A percentile compares a stretch with the other conserved stretches of the same genome.
phyloP scores from a whole-genome alignment of 139 green algal genomes.

The Penium margaritaceum region DNA sequence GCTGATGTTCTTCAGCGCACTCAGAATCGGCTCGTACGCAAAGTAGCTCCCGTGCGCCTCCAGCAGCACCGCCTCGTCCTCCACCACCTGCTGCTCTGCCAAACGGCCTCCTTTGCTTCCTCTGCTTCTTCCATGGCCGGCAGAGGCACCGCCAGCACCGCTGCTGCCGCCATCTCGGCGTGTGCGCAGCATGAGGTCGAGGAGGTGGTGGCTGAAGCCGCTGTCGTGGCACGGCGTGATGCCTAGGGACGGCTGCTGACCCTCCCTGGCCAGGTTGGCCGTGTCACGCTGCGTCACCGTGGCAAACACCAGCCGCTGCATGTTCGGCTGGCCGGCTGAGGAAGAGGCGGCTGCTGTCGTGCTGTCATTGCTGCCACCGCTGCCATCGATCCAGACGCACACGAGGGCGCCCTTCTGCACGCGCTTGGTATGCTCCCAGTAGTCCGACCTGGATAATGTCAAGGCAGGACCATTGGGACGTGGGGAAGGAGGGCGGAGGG shows the following conservation, averaged over 20 bases:
- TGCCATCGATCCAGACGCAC: slow-evolving; percentile 41
- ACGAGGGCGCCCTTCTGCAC: slow-evolving; percentile 53
- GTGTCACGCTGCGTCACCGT: slow-evolving; percentile 16
- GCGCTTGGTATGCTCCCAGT: slow-evolving; percentile 48
- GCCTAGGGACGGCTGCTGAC: slow-evolving; percentile 6
- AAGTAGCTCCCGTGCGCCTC: slow-evolving; percentile 61
- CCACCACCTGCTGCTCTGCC: slow-evolving; percentile 66
- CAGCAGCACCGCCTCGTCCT: slow-evolving; percentile 45
- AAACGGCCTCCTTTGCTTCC: slow-evolving; percentile 46
- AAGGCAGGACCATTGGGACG: too few relatives aligned
- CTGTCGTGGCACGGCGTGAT: slow-evolving; percentile 1
- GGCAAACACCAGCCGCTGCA: slow-evolving; percentile 7
- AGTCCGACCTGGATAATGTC: slow-evolving; percentile 41
- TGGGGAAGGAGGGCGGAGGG: too few relatives aligned
- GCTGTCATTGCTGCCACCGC: too few relatives aligned
- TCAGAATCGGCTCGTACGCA: slow-evolving; percentile 65
- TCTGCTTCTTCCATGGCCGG: background rate
- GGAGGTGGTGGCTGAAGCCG: slow-evolving; percentile 15
- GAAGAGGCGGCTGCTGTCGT: too few relatives aligned
- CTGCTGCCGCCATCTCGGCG: too few relatives aligned
- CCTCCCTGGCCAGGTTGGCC: slow-evolving; percentile 2
- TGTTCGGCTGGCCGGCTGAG: too few relatives aligned
- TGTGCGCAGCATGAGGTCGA: slow-evolving; percentile 7
- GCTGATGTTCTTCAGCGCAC: slow-evolving; percentile 55
- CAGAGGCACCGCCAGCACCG: too few relatives aligned